Evolutionary conservation across 768 basidiomycete genomes (phyloP), one percentile per base, ranked within the genome.

Genomic region (Sarcodon sp.): DNA sequence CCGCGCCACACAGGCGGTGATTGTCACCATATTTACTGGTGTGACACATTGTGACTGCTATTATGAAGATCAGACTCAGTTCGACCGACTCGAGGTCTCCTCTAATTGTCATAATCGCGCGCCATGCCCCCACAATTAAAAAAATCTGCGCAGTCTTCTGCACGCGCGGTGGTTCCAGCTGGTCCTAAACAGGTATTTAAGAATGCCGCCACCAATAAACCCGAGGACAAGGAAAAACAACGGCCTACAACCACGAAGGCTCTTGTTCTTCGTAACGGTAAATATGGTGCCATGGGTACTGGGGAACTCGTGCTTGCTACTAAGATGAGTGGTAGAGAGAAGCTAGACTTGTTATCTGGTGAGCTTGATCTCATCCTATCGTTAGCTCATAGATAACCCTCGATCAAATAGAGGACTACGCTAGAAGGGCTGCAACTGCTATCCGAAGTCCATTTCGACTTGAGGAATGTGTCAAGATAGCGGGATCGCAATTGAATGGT

Each of bases 261-360:
- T 27, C 70, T 88, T 47, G 61, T 87, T 48, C 63, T 88, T 53
- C 75, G 87, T 53, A 83, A 86, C 56, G 82, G 80, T 37, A 87
- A 86, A 57, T 64, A 81, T 63, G 86, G 83, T 10, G 70, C 82
- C 31, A 71, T 71, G 47, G 85, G 86, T 37, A 77, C 77, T 5
- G 84, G 84, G 13, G 84, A 87, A 62, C 15, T 87, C 41, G 60
- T 79, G 43, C 61, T 74, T 43, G 66, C 69, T 47, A 72, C 66
- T 21, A 83, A 72, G 57, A 73, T 86, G 52, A 79, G 72, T 44
- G 87, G 87, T 1, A 72, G 83, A 56, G 87, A 88, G 62, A 88
- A 88, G 57, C 69, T 90, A 32, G 84, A 87, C 60, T 70, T 88
- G 21, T 65, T 88, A 32, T 83, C 83, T 54, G 85, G 87, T 84